Conservation (phyloP, 1,284 basidiomycete species). For the Gastroboletus turbinatus region DNA sequence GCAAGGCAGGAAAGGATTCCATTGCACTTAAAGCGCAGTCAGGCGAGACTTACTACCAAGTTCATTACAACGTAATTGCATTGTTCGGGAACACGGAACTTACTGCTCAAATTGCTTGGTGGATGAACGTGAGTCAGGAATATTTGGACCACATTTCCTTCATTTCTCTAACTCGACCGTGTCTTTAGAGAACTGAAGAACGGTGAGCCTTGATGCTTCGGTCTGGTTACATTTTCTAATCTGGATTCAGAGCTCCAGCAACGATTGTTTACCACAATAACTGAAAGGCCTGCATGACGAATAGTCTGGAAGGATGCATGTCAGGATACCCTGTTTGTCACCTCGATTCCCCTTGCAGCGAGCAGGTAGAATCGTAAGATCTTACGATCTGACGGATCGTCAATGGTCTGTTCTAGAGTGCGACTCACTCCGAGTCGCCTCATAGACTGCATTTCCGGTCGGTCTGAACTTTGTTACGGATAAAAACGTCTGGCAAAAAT, state of each 20-base stretch:
- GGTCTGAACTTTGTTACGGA: too few species aligned
- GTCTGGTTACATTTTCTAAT: background rate
- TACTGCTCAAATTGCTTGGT: background rate
- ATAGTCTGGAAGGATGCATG: background rate
- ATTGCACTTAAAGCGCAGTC: background rate
- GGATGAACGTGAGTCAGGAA: background rate
- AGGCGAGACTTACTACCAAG: background rate
- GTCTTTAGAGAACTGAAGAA: background rate
- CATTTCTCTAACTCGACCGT: background rate
- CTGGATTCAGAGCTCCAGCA: background rate
- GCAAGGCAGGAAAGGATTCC: background rate
- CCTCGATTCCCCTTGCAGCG: background rate
- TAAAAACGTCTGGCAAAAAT: background rate
- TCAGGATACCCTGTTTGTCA: background rate
- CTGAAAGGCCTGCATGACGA: background rate
- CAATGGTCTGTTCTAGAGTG: too few species aligned
- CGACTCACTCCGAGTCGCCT: too few species aligned
- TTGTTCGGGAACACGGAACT: background rate
- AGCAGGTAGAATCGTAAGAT: too few species aligned
- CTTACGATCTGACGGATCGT: too few species aligned
- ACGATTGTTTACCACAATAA: background rate
- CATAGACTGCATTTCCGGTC: too few species aligned
- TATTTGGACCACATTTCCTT: background rate
- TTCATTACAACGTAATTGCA: background rate
- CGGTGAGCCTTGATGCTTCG: background rate